Percentiles rank a stretch among this genome's conserved stretches.
phyloP scores from a whole-genome alignment of 768 basidiomycete genomes.

The Amanita fuliginea region DNA sequence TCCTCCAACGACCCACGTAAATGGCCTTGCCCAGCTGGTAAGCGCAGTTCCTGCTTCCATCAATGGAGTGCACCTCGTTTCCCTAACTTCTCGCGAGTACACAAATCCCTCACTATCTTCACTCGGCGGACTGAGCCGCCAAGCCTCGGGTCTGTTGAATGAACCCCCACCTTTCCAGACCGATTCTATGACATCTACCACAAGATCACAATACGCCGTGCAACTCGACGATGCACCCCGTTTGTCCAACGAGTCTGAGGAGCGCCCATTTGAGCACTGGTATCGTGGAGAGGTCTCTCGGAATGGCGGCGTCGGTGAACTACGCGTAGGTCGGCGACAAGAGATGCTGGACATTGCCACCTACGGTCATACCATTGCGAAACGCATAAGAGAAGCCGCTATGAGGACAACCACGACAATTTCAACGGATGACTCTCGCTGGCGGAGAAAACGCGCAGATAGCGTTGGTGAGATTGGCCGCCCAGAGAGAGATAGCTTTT shows the following conservation, averaged over 20 bases:
- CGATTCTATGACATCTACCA: conserved; percentile 28
- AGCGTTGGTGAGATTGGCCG: conserved; percentile 44
- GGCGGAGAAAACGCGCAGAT: conserved; percentile 49
- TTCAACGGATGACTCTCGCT: conserved; percentile 14
- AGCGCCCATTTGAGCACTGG: conserved; percentile 82
- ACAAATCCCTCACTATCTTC: conserved; percentile 13
- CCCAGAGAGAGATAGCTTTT: conserved; percentile 49
- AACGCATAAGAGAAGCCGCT: conserved; percentile 16
- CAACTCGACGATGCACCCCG: conserved; percentile 31
- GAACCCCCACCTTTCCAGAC: conserved; percentile 54
- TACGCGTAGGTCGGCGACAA: conserved; percentile 59
- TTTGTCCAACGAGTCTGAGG: conserved; percentile 65
- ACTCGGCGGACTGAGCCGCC: conserved; percentile 12
- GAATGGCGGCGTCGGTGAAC: conserved; percentile 83
- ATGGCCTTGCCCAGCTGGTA: conserved; percentile 4
- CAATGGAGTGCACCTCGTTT: conserved; percentile 11
- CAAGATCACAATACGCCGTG: conserved; percentile 13
- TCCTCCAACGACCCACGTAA: conserved; percentile 7
- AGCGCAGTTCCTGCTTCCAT: conserved; percentile 12
- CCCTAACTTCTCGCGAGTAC: conserved; percentile 10
- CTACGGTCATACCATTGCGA: conserved; percentile 54
- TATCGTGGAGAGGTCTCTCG: conserved; percentile 80
- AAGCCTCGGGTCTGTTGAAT: conserved; percentile 40
- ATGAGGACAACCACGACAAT: conserved; percentile 11
- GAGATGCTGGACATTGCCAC: conserved; percentile 88